A percentile compares a stretch with the other conserved stretches of the same genome.
phyloP scores from a whole-genome alignment of 75 land plant species.

The Adiantum capillusveneris region DNA sequence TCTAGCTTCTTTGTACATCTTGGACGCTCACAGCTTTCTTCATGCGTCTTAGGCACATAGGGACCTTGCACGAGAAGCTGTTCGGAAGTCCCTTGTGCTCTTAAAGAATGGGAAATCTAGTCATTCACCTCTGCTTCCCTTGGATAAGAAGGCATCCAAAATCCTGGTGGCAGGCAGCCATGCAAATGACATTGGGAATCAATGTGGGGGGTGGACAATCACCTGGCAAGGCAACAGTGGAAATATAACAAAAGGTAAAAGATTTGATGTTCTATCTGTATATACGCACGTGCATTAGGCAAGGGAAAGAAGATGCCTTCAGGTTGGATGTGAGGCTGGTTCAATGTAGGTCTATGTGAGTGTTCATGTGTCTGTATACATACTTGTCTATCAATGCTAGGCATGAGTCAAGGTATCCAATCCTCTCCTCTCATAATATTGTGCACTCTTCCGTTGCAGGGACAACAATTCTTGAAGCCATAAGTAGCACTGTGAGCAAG shows the following conservation, averaged over 20 bases:
- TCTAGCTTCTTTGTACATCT: background rate
- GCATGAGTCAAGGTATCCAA: too few relatives aligned
- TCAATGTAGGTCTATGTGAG: too few relatives aligned
- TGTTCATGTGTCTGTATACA: too few relatives aligned
- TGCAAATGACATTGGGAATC: constrained; percentile 21
- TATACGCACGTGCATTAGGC: too few relatives aligned
- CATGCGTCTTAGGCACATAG: constrained; percentile 28
- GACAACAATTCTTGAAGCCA: background rate
- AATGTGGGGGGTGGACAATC: constrained; percentile 32
- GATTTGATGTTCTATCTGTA: too few relatives aligned
- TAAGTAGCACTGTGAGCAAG: background rate
- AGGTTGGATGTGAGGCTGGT: too few relatives aligned
- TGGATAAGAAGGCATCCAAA: constrained; percentile 14
- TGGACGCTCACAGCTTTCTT: too few relatives aligned
- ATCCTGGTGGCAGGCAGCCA: constrained; percentile 29
- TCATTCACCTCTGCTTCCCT: constrained; percentile 13
- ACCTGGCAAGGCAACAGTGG: constrained; percentile 13
- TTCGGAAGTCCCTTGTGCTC: constrained; percentile 28
- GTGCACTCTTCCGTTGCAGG: too few relatives aligned
- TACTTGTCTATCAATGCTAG: too few relatives aligned
- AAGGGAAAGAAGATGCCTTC: too few relatives aligned
- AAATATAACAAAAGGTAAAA: constrained; percentile 11
- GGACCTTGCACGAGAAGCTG: constrained; percentile 35
- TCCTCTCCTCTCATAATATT: too few relatives aligned
- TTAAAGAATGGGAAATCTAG: constrained; percentile 23